Percentiles rank a stretch among this genome's conserved stretches.
These are phyloP conservation scores for Diaporthe ampelina DNA, from an alignment of 2,329 filamentous ascomycete species.

Conservation along the genomic window DNA sequence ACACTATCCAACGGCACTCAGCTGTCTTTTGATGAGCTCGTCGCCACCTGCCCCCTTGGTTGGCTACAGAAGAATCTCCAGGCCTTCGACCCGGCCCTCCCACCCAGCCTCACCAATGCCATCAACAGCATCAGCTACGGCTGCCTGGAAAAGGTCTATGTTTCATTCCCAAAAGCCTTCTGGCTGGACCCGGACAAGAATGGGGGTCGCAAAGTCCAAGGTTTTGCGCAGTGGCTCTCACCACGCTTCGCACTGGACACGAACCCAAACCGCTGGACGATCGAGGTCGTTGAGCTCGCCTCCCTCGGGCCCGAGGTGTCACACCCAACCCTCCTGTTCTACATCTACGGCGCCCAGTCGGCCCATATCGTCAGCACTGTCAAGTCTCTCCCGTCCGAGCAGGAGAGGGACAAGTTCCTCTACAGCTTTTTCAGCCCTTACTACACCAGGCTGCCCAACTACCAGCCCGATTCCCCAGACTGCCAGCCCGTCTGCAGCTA, in stretches of 20 bases:
- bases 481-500: constrained; percentile 76
- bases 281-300: constrained; percentile 83
- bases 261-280: constrained; percentile 77
- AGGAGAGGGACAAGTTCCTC: constrained; percentile 68
- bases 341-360: constrained; percentile 77
- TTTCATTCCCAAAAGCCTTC: constrained; percentile 82
- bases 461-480: constrained; percentile 62
- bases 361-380: constrained; percentile 55
- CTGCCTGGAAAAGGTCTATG: constrained; percentile 77
- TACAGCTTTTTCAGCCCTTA: constrained; percentile 82
- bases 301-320: constrained; percentile 67
- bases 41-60: constrained; percentile 77
- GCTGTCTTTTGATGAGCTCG: constrained; percentile 73
- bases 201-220: constrained; percentile 62
- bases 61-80: constrained; percentile 73
- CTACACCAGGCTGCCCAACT: constrained; percentile 81
- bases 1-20: constrained; percentile 30
- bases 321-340: constrained; percentile 90
- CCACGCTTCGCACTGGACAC: constrained; percentile 75
- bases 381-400: constrained; percentile 56
- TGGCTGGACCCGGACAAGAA: constrained; percentile 67
- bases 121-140: constrained; percentile 78
- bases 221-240: constrained; percentile 82
- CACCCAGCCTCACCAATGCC: constrained; percentile 68
- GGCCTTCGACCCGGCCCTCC: constrained; percentile 73